Conservation (phyloP, 2,329 filamentous ascomycete species). For the Paracamarosporium sp. region DNA sequence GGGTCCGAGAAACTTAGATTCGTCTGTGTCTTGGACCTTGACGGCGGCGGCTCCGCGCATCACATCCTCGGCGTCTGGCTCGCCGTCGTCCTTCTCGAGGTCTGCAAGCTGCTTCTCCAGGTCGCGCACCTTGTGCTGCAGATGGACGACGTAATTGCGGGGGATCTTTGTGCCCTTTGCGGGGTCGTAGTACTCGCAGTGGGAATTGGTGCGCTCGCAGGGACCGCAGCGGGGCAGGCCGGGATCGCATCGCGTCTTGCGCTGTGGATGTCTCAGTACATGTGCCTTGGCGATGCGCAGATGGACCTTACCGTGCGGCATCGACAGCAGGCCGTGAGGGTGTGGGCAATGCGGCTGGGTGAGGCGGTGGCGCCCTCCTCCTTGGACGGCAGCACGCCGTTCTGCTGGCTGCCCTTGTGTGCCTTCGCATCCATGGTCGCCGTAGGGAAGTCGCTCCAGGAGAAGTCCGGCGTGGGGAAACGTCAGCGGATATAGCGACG, state of each 20-base stretch:
- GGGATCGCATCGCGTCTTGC: constrained; percentile 96
- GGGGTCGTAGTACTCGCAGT: constrained; percentile 95
- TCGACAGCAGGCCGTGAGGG: constrained; percentile 79
- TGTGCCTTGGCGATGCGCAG: background rate
- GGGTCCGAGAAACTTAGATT: constrained; percentile 88
- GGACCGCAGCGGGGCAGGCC: constrained; percentile 89
- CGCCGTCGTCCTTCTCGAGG: constrained; percentile 75
- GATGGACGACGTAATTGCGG: constrained; percentile 87
- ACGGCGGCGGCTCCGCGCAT: constrained; percentile 87
- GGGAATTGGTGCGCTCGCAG: constrained; percentile 88
- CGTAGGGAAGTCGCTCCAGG: constrained; percentile 6
- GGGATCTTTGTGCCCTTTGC: constrained; percentile 85
- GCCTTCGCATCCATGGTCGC: constrained; percentile 32
- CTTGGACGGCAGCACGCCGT: constrained; percentile 25
- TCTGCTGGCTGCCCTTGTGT: constrained; percentile 21
- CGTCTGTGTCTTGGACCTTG: constrained; percentile 82
- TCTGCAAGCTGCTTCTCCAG: constrained; percentile 82
- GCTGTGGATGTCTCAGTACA: constrained; percentile 57
- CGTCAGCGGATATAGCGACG: constrained; percentile 21
- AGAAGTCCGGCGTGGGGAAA: constrained; percentile 15
- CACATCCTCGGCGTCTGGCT: constrained; percentile 80
- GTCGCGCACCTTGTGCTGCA: constrained; percentile 84
- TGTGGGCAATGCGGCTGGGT: constrained; percentile 73
- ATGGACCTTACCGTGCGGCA: constrained; percentile 71
- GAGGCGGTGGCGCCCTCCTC: constrained; percentile 34